Conservation (phyloP, 2,329 filamentous ascomycete species). For the Lecanicillium sp. region DNA sequence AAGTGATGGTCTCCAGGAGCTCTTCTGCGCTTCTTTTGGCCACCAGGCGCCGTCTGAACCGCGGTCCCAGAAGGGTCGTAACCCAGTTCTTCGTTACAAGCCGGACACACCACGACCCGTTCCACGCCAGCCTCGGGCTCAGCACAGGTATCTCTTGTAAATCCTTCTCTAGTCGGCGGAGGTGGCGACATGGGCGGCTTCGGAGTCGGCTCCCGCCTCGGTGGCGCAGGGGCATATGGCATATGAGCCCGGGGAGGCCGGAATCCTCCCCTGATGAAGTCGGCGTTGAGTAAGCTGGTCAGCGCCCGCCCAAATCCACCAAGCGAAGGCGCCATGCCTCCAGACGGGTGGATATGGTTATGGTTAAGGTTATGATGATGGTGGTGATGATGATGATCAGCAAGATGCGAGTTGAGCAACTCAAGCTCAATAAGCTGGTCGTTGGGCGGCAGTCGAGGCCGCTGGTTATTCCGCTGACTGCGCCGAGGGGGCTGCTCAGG, state of each 20-base stretch:
- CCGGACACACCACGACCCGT: conserved; percentile 71
- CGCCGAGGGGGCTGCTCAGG: conserved; percentile 1
- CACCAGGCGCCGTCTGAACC: conserved; percentile 9
- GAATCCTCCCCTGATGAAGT: conserved; percentile 5
- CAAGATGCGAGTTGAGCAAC: conserved; percentile 10
- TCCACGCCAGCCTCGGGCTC: conserved; percentile 44
- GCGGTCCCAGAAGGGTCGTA: conserved; percentile 45
- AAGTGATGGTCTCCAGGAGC: conserved; percentile 69
- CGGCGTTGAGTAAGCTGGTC: conserved; percentile 3
- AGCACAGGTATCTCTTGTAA: conserved; percentile 59
- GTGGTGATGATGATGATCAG: conserved; percentile 8
- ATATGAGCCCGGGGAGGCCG: background rate
- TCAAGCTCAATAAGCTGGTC: conserved; percentile 20
- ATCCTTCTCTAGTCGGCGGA: conserved; percentile 61
- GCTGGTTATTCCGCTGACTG: conserved; percentile 7
- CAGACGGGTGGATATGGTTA: too few species aligned
- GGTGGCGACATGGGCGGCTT: conserved; percentile 54
- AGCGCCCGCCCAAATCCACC: conserved; percentile 1
- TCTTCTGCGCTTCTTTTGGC: conserved; percentile 32
- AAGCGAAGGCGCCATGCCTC: conserved; percentile 11
- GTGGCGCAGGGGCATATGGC: background rate
- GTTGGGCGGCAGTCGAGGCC: conserved; percentile 6
- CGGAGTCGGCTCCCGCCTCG: conserved; percentile 20
- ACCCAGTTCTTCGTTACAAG: conserved; percentile 77
- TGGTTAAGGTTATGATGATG: too few species aligned